Evolutionary conservation across 306 rosid species (phyloP).

Genomic region (Rosa multiflora): DNA sequence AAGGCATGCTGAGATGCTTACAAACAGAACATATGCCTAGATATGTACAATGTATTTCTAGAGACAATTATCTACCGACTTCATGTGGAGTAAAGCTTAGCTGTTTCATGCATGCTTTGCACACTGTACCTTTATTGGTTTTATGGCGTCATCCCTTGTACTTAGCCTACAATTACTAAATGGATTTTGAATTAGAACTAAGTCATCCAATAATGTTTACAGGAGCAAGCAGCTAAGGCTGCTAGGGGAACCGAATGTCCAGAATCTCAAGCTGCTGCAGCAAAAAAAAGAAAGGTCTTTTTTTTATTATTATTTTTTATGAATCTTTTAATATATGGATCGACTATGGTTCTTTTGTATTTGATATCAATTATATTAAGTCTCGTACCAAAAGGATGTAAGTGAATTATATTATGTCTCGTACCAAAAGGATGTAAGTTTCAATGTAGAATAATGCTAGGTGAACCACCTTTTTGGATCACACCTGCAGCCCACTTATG

Average conservation of each 20-base stretch:
- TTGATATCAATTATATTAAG: too few relatives aligned
- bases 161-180: neutral
- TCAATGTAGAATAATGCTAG: neutral
- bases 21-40: neutral
- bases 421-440: neutral
- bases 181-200: neutral
- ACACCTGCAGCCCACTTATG: too few relatives aligned
- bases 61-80: neutral
- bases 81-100: neutral
- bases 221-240: constrained; percentile 27
- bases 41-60: neutral
- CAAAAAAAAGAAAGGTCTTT: constrained; percentile 11
- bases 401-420: too few relatives aligned
- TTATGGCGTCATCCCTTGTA: neutral
- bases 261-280: constrained; percentile 12
- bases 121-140: neutral
- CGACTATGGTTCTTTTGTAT: neutral
- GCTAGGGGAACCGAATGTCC: constrained; percentile 8
- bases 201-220: neutral
- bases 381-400: too few relatives aligned
- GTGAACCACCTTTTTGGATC: too few relatives aligned
- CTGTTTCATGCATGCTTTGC: neutral
- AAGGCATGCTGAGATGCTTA: neutral
- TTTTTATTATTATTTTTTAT: neutral
- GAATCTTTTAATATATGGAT: neutral